These are phyloP conservation scores for Tylopilus sp. DNA, from an alignment of 1,284 basidiomycete species.

Conservation along the genomic window DNA sequence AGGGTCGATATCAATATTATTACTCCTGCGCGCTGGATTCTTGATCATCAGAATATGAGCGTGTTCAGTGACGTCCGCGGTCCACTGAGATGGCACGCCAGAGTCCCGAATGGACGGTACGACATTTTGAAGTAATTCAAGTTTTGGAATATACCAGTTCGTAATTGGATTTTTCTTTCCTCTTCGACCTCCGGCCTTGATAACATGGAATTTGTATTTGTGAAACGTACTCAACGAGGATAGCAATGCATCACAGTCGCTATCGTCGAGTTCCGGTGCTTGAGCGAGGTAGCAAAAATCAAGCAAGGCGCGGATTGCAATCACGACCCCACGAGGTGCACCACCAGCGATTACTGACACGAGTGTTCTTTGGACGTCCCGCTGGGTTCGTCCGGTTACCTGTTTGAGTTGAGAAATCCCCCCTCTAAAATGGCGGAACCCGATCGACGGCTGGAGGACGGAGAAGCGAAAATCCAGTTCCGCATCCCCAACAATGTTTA, in stretches of 20 bases:
- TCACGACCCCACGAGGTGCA: neutral
- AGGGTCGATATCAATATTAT: neutral
- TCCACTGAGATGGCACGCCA: neutral
- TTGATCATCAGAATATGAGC: neutral
- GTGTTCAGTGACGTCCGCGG: neutral
- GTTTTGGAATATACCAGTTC: neutral
- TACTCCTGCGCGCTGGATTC: neutral
- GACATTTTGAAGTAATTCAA: too few relatives aligned
- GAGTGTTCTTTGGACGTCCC: neutral
- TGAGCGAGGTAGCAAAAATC: neutral
- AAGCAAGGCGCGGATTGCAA: neutral
- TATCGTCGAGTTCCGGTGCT: neutral
- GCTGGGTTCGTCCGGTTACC: neutral
- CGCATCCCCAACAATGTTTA: neutral
- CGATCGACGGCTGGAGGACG: neutral
- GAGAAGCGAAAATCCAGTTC: neutral
- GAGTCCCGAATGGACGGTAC: too few relatives aligned
- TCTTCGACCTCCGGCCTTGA: neutral
- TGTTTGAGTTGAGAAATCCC: neutral
- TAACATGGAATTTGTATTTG: neutral
- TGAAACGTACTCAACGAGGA: neutral
- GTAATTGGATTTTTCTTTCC: neutral
- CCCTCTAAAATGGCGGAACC: neutral
- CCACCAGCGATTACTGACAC: neutral
- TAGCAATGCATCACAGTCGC: neutral